Conservation (phyloP, 805 yeast species). For the Yarrowia sp. region DNA sequence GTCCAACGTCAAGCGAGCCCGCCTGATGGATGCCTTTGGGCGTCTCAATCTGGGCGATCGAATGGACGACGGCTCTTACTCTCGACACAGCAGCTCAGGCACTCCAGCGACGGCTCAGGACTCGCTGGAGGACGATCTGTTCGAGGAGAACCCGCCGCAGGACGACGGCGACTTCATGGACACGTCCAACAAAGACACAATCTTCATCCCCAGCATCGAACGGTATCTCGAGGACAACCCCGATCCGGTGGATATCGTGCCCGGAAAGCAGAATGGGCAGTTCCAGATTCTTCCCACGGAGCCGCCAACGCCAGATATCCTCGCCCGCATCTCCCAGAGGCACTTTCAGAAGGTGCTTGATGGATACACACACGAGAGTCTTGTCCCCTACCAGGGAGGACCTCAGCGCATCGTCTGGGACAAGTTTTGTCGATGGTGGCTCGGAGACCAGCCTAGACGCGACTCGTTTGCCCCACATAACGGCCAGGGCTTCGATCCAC, state of each 20-base stretch:
- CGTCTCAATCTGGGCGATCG: conserved; percentile 4
- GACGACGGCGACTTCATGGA: conserved; percentile 30
- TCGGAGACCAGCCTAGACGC: neutral
- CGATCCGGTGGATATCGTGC: conserved; percentile 13
- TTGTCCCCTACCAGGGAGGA: conserved; percentile 8
- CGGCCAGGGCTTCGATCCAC: no score
- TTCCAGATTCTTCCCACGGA: conserved; percentile 10
- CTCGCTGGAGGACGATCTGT: neutral
- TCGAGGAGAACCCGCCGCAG: neutral
- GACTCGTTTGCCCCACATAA: no score
- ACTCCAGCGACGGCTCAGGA: neutral
- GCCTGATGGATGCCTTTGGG: conserved; percentile 15
- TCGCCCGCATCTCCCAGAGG: conserved; percentile 5
- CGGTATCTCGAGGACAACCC: conserved; percentile 30
- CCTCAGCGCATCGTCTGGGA: conserved; percentile 13
- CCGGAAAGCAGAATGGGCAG: neutral
- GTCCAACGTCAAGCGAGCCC: neutral
- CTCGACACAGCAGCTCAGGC: neutral
- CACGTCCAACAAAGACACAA: conserved; percentile 29
- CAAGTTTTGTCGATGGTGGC: conserved; percentile 9
- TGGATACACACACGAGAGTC: conserved; percentile 8
- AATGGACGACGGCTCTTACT: neutral
- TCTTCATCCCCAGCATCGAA: conserved; percentile 35
- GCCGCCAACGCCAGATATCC: conserved; percentile 13
- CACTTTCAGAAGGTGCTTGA: conserved; percentile 15